Base-by-base conservation (phyloP, 148 eudicot species). In the Fagopyrum homotropicum region DNA sequence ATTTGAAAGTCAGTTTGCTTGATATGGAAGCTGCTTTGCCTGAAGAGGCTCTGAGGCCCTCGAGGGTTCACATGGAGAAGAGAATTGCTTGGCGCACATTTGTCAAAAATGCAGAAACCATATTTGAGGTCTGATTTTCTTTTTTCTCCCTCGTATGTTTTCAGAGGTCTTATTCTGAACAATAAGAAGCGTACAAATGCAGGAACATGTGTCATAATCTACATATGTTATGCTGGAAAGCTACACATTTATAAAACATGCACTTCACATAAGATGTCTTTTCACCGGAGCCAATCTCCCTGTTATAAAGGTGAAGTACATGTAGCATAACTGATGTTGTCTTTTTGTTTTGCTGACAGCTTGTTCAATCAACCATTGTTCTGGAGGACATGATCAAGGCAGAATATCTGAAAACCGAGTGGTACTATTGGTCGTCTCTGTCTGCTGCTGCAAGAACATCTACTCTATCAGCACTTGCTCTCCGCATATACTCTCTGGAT, bases 361-460 rank as follows among this genome's bases (percentile, higher is more conserved):
- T 90, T 90, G 88, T 88, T 35, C 92, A 85, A 83, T 88, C 92
- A 19, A 77, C 87, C 12, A 83, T 90, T 55, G 78, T 83, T n/a
- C 82, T 88, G 6, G 96, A 90, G 69, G 92, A 90, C 77, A 85
- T 85, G 92, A 90, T 90, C 9, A 90, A 84, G 81, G 48, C 88
- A 9, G 90, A 84, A 44, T 83, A 85, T 84, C 80, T 90, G 79
- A 85, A 75, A 75, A 90, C 82, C 40, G 78, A 79, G 7, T 84
- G 95, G 90, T 88, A 91, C 89, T 90, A 86, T 83, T 90, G 95
- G 95, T 90, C 95, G 12, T 90, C 95, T 29, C 81, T 88, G 2
- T 84, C 95, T 57, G 89, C 92, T 66, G 95, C 95, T 17, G 88
- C 86, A 60, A 86, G 83, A 79, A 86, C 82, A 63, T 85, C 92